These are phyloP conservation scores for Darksidea phi DNA, from an alignment of 495 filamentous ascomycete species.

Conservation along the genomic window DNA sequence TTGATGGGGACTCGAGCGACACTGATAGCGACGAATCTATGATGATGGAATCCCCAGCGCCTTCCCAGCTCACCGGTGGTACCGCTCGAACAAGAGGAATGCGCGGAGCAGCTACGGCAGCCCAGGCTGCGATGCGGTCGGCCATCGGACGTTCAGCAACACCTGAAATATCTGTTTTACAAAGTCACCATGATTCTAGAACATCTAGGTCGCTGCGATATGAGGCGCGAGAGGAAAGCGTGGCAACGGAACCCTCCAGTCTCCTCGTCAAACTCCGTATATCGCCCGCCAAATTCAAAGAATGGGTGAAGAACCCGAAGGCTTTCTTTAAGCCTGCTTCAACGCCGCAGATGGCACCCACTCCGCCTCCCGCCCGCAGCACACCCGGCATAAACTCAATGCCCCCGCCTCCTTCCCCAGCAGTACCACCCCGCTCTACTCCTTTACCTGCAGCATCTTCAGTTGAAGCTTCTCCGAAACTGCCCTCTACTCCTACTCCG, in stretches of 20 bases:
- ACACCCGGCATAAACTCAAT: constrained; percentile 59
- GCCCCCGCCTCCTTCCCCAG: constrained; percentile 55
- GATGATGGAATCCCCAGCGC: constrained; percentile 61
- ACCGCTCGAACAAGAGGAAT: constrained; percentile 85
- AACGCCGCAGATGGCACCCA: constrained; percentile 48
- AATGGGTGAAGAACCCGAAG: constrained; percentile 55
- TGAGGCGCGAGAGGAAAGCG: constrained; percentile 67
- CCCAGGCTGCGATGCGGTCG: constrained; percentile 68
- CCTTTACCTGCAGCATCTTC: constrained; percentile 32
- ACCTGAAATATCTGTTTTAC: constrained; percentile 64
- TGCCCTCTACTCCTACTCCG: constrained; percentile 10
- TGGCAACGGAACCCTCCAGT: constrained; percentile 58
- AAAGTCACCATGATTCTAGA: constrained; percentile 72
- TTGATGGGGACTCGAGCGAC: constrained; percentile 72
- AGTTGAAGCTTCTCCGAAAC: constrained; percentile 28
- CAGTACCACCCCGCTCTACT: constrained; percentile 25
- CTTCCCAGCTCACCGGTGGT: constrained; percentile 58
- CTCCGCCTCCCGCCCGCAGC: constrained; percentile 52
- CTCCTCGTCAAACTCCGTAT: constrained; percentile 74
- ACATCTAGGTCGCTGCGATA: constrained; percentile 61
- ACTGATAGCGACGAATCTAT: constrained; percentile 54
- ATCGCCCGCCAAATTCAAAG: constrained; percentile 59
- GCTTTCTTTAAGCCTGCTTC: constrained; percentile 33
- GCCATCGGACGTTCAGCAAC: constrained; percentile 85
- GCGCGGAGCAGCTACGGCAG: constrained; percentile 78